Evolutionary conservation across 2,329 filamentous ascomycete genomes (phyloP).

Genomic region (Hypoxylon sp.): DNA sequence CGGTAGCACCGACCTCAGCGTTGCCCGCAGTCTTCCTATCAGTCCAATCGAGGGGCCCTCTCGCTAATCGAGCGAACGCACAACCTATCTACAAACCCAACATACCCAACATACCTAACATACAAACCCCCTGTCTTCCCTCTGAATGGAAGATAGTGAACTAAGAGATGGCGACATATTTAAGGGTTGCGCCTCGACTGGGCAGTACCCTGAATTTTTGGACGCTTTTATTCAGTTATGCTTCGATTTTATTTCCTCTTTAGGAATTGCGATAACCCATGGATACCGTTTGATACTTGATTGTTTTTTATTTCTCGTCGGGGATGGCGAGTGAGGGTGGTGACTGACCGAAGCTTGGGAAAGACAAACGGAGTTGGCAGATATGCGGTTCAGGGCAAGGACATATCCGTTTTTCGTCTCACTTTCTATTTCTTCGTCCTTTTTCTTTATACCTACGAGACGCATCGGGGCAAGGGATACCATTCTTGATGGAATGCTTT

Average conservation of each 20-base stretch:
- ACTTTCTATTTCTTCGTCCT: not conserved
- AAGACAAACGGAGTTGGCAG: constrained; percentile 40
- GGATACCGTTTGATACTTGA: constrained; percentile 44
- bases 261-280: constrained; percentile 36
- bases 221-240: constrained; percentile 26
- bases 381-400: constrained; percentile 28
- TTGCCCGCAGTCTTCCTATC: constrained; percentile 62
- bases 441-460: constrained; percentile 7
- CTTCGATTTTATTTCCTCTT: constrained; percentile 35
- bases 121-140: not conserved
- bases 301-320: no score
- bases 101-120: no score
- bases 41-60: constrained; percentile 63
- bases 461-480: constrained; percentile 28
- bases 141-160: not conserved
- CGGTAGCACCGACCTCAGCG: constrained; percentile 79
- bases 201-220: constrained; percentile 13
- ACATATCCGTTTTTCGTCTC: constrained; percentile 18
- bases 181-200: constrained; percentile 8
- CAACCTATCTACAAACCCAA: no score
- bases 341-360: constrained; percentile 33
- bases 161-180: constrained; percentile 25
- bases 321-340: constrained; percentile 21
- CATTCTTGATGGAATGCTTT: constrained; percentile 27
- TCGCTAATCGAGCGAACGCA: constrained; percentile 31